Percentiles rank a stretch among this genome's conserved stretches.
Conservation (phyloP, 257 asterid species). For the Perilla frutescens region DNA sequence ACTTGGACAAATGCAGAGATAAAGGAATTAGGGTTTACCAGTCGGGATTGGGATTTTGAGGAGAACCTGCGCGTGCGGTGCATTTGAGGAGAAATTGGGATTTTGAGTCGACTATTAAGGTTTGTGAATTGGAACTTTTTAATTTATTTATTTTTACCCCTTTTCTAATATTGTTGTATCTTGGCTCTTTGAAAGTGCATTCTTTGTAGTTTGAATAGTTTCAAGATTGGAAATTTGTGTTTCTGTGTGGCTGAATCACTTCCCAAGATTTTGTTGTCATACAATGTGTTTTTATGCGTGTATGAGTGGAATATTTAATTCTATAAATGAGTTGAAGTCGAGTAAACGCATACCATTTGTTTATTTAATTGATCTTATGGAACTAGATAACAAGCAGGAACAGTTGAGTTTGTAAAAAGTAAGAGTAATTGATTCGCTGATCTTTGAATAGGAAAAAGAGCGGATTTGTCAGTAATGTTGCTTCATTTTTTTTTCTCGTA, state of each 20-base stretch:
- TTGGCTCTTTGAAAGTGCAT: too few relatives aligned
- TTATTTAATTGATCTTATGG: not conserved
- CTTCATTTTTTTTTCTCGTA: not conserved
- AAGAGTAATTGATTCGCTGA: not conserved
- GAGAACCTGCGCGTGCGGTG: too few relatives aligned
- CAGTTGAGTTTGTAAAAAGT: not conserved
- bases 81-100: too few relatives aligned
- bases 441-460: not conserved
- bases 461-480: not conserved
- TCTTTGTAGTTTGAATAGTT: not conserved
- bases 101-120: conserved; percentile 29
- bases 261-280: not conserved
- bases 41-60: conserved; percentile 19
- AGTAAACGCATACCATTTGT: not conserved
- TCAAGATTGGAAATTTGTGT: not conserved
- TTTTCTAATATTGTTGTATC: too few relatives aligned
- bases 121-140: conserved; percentile 25
- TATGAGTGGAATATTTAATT: not conserved
- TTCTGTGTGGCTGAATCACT: not conserved
- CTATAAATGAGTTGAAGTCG: not conserved
- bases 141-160: not conserved
- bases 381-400: not conserved
- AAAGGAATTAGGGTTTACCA: conserved; percentile 43
- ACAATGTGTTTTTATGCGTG: not conserved
- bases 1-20: too few relatives aligned